phyloP scores from a whole-genome alignment of 2,329 filamentous ascomycete species.

The Byssothecium circinans region DNA sequence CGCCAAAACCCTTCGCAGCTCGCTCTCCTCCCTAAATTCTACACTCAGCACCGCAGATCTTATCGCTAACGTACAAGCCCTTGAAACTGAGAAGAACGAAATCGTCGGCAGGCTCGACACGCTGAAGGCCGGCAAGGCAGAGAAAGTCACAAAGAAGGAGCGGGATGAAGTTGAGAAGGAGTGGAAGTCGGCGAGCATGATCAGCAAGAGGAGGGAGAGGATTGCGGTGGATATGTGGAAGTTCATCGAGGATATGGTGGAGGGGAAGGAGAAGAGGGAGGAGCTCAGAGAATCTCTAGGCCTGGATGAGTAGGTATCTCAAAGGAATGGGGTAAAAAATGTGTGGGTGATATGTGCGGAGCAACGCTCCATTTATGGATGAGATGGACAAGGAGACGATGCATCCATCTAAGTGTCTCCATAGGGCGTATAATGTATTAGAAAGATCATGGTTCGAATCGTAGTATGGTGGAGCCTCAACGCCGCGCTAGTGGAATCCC shows the following conservation, averaged over 20 bases:
- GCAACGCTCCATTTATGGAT: background rate
- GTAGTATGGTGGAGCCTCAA: background rate
- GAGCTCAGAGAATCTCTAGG: slow-evolving; percentile 54
- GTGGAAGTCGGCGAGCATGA: slow-evolving; percentile 48
- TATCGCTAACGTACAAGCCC: slow-evolving; percentile 43
- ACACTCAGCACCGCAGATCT: slow-evolving; percentile 57
- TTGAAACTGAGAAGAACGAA: slow-evolving; percentile 50
- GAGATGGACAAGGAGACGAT: background rate
- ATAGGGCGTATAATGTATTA: background rate
- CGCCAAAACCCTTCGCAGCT: slow-evolving; percentile 54
- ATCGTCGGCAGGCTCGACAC: slow-evolving; percentile 46
- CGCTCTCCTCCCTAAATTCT: slow-evolving; percentile 50
- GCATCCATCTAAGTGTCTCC: no score
- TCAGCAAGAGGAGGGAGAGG: slow-evolving; percentile 47
- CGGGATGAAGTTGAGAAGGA: slow-evolving; percentile 50
- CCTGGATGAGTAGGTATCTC: slow-evolving; percentile 31
- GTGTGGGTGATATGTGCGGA: background rate
- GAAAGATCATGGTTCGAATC: background rate
- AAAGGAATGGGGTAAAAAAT: slow-evolving; percentile 1
- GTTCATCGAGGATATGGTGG: slow-evolving; percentile 51
- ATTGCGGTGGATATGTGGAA: slow-evolving; percentile 57
- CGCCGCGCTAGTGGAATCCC: background rate
- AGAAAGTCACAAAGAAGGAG: slow-evolving; percentile 54
- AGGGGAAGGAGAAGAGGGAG: slow-evolving; percentile 50
- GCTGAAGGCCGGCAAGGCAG: slow-evolving; percentile 46